Percentiles rank a stretch among this genome's conserved stretches.
Evolutionary conservation across 176 grass and related monocot species (phyloP).

Genomic region (Hyparrhenia diplandra): DNA sequence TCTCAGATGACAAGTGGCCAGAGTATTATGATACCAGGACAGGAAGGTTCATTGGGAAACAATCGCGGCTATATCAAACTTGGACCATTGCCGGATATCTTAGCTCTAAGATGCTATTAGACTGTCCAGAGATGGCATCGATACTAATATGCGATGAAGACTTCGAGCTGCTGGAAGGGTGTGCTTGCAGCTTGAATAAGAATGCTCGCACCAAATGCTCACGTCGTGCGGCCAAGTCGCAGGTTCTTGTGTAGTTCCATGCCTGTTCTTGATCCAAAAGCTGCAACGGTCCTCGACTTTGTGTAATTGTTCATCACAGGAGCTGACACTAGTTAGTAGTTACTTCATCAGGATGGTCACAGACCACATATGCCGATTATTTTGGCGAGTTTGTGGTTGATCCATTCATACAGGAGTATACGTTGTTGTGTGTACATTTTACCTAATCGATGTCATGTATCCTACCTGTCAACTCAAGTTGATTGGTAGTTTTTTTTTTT

Average conservation of each 20-base stretch:
- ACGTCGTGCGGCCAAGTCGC: constrained; percentile 67
- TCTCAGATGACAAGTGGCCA: constrained; percentile 84
- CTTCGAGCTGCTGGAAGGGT: constrained; percentile 88
- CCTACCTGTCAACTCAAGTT: constrained; percentile 23
- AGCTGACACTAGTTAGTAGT: constrained; percentile 21
- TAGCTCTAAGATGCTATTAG: constrained; percentile 77
- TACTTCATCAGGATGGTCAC: constrained; percentile 7
- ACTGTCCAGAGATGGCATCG: constrained; percentile 70
- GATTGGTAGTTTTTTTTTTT: constrained; percentile 12
- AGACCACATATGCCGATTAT: constrained; percentile 33
- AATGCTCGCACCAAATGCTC: constrained; percentile 87
- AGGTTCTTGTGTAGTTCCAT: constrained; percentile 70
- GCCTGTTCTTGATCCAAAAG: constrained; percentile 24
- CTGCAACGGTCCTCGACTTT: neutral
- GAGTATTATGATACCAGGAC: constrained; percentile 90
- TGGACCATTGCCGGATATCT: constrained; percentile 94
- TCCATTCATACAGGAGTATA: constrained; percentile 30
- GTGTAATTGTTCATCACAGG: neutral
- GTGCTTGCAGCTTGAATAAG: constrained; percentile 80
- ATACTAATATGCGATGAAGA: constrained; percentile 88
- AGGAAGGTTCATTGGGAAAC: constrained; percentile 92
- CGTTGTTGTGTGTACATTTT: constrained; percentile 26
- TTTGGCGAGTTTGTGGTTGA: constrained; percentile 35
- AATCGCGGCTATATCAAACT: constrained; percentile 79
- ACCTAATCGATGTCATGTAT: neutral